Conservation (phyloP, 2,329 filamentous ascomycete genomes). For the Paraphoma chrysanthemicola region DNA sequence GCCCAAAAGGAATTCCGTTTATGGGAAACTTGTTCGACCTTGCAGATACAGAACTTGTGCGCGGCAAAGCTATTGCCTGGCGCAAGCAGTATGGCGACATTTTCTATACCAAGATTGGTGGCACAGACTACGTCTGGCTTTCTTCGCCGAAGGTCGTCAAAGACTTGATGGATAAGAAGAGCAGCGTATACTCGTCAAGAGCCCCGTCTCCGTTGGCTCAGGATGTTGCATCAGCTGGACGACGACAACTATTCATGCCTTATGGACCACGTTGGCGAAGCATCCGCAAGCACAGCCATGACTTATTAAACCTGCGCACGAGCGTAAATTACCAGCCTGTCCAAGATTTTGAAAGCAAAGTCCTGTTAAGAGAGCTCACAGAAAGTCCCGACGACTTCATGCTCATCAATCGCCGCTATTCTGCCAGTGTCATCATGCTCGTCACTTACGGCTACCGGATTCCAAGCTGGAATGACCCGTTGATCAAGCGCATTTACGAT, state of each 20-base stretch:
- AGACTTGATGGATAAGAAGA: slow-evolving; percentile 63
- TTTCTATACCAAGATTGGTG: slow-evolving; percentile 51
- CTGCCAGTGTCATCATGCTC: slow-evolving; percentile 42
- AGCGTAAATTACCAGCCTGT: slow-evolving; percentile 49
- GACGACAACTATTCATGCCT: slow-evolving; percentile 54
- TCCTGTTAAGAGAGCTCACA: slow-evolving; percentile 54
- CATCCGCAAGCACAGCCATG: slow-evolving; percentile 45
- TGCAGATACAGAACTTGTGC: slow-evolving; percentile 40
- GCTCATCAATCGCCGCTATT: slow-evolving; percentile 40
- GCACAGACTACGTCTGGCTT: slow-evolving; percentile 51
- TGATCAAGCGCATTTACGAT: slow-evolving; percentile 41
- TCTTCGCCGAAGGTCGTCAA: slow-evolving; percentile 58
- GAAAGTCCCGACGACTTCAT: slow-evolving; percentile 40
- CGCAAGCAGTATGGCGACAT: slow-evolving; percentile 46
- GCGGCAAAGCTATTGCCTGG: slow-evolving; percentile 44
- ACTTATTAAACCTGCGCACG: slow-evolving; percentile 37
- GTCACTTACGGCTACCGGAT: slow-evolving; percentile 46
- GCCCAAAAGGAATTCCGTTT: slow-evolving; percentile 49
- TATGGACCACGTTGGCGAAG: slow-evolving; percentile 51
- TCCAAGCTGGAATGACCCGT: slow-evolving; percentile 38
- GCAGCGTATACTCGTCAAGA: slow-evolving; percentile 60
- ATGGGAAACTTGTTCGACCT: slow-evolving; percentile 50
- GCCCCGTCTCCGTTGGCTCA: slow-evolving; percentile 43
- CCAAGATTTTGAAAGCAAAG: slow-evolving; percentile 57
- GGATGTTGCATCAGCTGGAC: slow-evolving; percentile 55